Percentiles rank a stretch among this genome's conserved stretches.
phyloP scores from a whole-genome alignment of 1,284 basidiomycete species.

The Phellinidium pouzarii region DNA sequence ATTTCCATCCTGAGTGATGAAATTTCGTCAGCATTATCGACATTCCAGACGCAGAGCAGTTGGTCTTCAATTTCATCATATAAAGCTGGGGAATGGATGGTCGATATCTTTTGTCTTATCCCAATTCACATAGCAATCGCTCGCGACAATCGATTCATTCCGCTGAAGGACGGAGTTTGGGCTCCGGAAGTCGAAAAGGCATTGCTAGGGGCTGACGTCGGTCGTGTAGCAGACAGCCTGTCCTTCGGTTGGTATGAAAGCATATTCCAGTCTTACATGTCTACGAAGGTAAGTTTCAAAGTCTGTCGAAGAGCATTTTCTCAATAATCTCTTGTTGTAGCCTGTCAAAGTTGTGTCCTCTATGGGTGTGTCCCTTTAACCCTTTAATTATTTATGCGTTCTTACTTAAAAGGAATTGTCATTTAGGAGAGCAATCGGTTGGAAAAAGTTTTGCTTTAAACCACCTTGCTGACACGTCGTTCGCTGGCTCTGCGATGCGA shows the following conservation, averaged over 20 bases:
- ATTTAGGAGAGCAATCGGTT: constrained; percentile 49
- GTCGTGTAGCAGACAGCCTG: constrained; percentile 45
- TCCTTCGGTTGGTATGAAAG: constrained; percentile 64
- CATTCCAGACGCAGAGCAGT: constrained; percentile 16
- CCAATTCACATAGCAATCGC: constrained; percentile 57
- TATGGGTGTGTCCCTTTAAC: constrained; percentile 38
- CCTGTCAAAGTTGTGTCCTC: constrained; percentile 59
- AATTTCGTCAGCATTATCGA: constrained; percentile 19
- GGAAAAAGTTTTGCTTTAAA: constrained; percentile 58
- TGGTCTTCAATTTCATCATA: constrained; percentile 33
- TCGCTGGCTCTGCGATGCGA: constrained; percentile 60
- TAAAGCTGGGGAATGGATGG: constrained; percentile 55
- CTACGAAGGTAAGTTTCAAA: constrained; percentile 37
- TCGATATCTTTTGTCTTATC: constrained; percentile 53
- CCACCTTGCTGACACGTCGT: constrained; percentile 57
- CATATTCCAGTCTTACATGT: constrained; percentile 56
- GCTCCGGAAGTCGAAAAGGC: constrained; percentile 44
- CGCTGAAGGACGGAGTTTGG: constrained; percentile 51
- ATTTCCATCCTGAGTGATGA: constrained; percentile 29
- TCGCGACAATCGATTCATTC: constrained; percentile 51
- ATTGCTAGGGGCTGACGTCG: constrained; percentile 53
- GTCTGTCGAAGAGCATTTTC: background rate
- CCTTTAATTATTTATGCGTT: background rate
- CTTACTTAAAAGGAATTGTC: background rate
- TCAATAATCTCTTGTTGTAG: constrained; percentile 26